Percentiles rank a stretch among this genome's conserved stretches.
phyloP scores from a whole-genome alignment of 805 yeast species.

The Maudiozyma saulgeensis region DNA sequence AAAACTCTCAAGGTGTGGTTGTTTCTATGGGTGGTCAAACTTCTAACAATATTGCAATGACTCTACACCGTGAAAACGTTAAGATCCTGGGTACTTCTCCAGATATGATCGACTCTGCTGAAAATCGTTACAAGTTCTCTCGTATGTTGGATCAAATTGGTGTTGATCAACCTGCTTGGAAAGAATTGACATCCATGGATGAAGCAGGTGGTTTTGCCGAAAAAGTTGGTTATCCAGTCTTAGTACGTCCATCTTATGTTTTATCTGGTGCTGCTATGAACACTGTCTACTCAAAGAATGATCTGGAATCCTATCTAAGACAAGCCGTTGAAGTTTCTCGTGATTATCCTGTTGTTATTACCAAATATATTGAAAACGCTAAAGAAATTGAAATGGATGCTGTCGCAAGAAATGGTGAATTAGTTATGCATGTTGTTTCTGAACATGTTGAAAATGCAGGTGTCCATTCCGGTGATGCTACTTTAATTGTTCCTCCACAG shows the following conservation, averaged over 20 bases:
- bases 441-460: slow-evolving; percentile 99
- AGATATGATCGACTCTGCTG: slow-evolving; percentile 96
- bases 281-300: slow-evolving; percentile 84
- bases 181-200: slow-evolving; percentile 82
- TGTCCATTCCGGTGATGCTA: slow-evolving; percentile 99
- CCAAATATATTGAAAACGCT: slow-evolving; percentile 93
- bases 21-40: slow-evolving; percentile 99
- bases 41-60: slow-evolving; percentile 89
- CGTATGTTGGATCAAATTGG: slow-evolving; percentile 94
- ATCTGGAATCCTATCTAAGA: slow-evolving; percentile 73
- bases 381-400: slow-evolving; percentile 99
- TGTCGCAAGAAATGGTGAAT: slow-evolving; percentile 88
- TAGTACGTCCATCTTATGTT: slow-evolving; percentile 96
- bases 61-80: slow-evolving; percentile 86
- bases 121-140: slow-evolving; percentile 94
- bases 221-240: slow-evolving; percentile 83
- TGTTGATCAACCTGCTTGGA: slow-evolving; percentile 99
- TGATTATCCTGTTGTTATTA: slow-evolving; percentile 94
- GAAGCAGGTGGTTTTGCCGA: slow-evolving; percentile 93
- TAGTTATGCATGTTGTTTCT: slow-evolving; percentile 94
- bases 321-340: slow-evolving; percentile 97
- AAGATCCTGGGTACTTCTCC: slow-evolving; percentile 96
- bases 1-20: slow-evolving; percentile 82
- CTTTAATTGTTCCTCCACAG: slow-evolving; percentile 93
- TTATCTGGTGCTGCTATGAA: slow-evolving; percentile 99